phyloP scores from a whole-genome alignment of 169 alveolate genomes.

The Perkinsus marinus region DNA sequence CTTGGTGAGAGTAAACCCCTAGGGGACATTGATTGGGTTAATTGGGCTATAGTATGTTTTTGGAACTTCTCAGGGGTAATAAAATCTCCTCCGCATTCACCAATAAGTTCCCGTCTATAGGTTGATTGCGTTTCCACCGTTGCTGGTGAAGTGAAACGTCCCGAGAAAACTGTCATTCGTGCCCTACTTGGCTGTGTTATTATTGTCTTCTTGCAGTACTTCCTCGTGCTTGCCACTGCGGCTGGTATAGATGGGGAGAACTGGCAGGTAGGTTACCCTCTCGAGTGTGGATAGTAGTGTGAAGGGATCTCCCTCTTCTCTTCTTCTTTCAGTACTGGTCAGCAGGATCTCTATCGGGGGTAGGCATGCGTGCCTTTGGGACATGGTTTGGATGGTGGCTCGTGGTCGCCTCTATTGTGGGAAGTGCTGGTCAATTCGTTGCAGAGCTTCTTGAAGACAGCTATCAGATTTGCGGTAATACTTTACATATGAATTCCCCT shows the following conservation, averaged over 20 bases:
- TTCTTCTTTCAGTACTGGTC: background rate
- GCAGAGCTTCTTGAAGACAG: slow-evolving; percentile 5
- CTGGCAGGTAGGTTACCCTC: background rate
- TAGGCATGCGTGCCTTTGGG: background rate
- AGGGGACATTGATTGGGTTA: background rate
- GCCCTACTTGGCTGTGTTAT: background rate
- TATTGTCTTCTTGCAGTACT: background rate
- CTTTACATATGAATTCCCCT: too few relatives aligned
- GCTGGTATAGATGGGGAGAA: background rate
- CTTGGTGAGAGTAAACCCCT: background rate
- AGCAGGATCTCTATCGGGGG: background rate
- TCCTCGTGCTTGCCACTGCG: background rate
- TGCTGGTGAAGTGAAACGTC: background rate
- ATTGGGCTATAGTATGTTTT: background rate
- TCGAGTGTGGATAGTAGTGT: too few relatives aligned
- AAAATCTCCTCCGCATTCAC: background rate
- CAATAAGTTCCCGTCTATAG: background rate
- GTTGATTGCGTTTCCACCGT: background rate
- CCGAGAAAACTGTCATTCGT: background rate
- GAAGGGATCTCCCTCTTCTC: background rate
- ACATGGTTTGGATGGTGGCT: background rate
- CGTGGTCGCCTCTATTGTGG: background rate
- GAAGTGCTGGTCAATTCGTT: background rate
- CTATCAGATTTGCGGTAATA: background rate
- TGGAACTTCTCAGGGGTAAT: background rate